These are phyloP conservation scores for Lecanosticta acicola DNA, from an alignment of 2,329 filamentous ascomycete species.

Conservation along the genomic window DNA sequence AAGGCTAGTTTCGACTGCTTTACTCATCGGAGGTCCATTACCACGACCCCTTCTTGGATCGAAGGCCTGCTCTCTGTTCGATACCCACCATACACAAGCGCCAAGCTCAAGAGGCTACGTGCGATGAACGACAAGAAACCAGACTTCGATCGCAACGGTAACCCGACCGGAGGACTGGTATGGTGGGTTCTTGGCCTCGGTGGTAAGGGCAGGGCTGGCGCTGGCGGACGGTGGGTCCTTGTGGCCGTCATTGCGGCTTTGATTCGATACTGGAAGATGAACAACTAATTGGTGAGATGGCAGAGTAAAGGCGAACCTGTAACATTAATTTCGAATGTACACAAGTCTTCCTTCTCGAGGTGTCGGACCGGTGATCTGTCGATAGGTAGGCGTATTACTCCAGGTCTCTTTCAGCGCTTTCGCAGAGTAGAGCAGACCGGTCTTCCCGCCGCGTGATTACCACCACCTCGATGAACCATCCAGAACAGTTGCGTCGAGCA, in stretches of 20 bases:
- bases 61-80: conserved; percentile 62
- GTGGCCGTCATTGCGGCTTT: conserved; percentile 21
- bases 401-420: too few species aligned
- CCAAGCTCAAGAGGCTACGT: conserved; percentile 49
- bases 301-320: conserved; percentile 9
- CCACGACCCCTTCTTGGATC: conserved; percentile 61
- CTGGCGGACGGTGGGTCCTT: conserved; percentile 27
- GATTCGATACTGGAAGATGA: conserved; percentile 13
- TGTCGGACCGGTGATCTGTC: background rate
- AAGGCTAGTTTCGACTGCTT: conserved; percentile 66
- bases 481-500: too few species aligned
- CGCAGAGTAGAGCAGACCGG: too few species aligned
- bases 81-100: conserved; percentile 55
- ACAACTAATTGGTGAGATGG: conserved; percentile 5
- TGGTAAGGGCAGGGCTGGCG: conserved; percentile 24
- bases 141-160: conserved; percentile 56
- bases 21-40: conserved; percentile 56
- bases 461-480: too few species aligned
- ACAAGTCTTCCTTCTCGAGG: background rate
- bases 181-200: conserved; percentile 31
- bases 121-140: conserved; percentile 49
- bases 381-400: too few species aligned
- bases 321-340: conserved; percentile 1
- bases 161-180: conserved; percentile 25
- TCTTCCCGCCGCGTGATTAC: too few species aligned